A percentile compares a stretch with the other conserved stretches of the same genome.
Evolutionary conservation across 2,329 filamentous ascomycete genomes (phyloP).

Genomic region (Dactylonectria estremocensis): DNA sequence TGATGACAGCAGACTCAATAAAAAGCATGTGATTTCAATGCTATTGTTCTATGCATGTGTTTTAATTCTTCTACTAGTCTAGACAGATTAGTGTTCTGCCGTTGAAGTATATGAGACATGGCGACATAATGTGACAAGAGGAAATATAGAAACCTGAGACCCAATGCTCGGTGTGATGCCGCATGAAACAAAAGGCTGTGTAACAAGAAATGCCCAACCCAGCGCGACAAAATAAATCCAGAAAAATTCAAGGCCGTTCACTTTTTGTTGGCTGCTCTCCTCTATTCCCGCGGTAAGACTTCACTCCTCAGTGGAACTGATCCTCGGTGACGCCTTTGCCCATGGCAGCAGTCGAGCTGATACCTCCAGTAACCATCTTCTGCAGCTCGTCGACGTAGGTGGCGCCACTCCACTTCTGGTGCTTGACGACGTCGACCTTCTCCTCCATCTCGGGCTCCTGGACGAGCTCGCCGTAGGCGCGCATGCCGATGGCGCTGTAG

Average conservation of each 20-base stretch:
- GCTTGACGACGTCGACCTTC: slow-evolving; percentile 94
- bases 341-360: slow-evolving; percentile 95
- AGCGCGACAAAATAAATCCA: slow-evolving; percentile 5
- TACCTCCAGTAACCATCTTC: slow-evolving; percentile 97
- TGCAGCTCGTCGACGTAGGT: slow-evolving; percentile 95
- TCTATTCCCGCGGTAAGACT: background rate
- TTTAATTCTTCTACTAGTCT: slow-evolving; percentile 18
- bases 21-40: background rate
- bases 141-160: slow-evolving; percentile 27
- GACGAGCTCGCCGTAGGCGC: slow-evolving; percentile 95
- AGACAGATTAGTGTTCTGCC: background rate
- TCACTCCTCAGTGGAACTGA: slow-evolving; percentile 75
- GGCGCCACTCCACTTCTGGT: slow-evolving; percentile 98
- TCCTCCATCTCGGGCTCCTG: slow-evolving; percentile 97
- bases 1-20: background rate
- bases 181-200: slow-evolving; percentile 29
- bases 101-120: slow-evolving; percentile 12
- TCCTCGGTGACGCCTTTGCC: slow-evolving; percentile 98
- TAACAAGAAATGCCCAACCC: slow-evolving; percentile 21
- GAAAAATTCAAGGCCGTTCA: slow-evolving; percentile 13
- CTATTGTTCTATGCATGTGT: slow-evolving; percentile 16
- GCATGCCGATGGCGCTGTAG: slow-evolving; percentile 88
- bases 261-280: slow-evolving; percentile 25
- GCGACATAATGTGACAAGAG: slow-evolving; percentile 24
- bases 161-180: slow-evolving; percentile 38